These are phyloP conservation scores for Arabis hirsuta DNA, from an alignment of 345 rosid genomes.

Conservation along the genomic window DNA sequence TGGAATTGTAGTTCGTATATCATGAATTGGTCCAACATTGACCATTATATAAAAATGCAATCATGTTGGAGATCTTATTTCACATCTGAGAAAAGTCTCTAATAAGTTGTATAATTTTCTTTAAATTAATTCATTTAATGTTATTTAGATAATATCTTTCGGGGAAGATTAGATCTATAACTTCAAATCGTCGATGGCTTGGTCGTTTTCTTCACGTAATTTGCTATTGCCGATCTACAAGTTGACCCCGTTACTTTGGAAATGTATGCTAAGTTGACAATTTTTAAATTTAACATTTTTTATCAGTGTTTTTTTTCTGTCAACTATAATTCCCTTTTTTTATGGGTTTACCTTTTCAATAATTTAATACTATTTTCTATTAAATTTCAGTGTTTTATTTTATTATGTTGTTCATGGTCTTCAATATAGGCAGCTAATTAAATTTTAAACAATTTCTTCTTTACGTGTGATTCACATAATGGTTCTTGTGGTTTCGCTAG, in stretches of 20 bases:
- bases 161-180: conserved; percentile 22
- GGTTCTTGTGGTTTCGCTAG: conserved; percentile 1
- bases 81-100: conserved; percentile 13
- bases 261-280: conserved; percentile 35
- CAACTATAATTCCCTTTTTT: conserved; percentile 11
- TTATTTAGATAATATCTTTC: conserved; percentile 11
- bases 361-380: background rate
- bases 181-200: conserved; percentile 29
- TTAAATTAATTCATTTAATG: background rate
- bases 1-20: conserved; percentile 6
- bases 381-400: background rate
- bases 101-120: background rate
- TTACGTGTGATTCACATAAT: conserved; percentile 11
- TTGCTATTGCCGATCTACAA: conserved; percentile 19
- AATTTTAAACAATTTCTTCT: conserved; percentile 3
- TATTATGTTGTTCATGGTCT: conserved; percentile 18
- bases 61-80: conserved; percentile 10
- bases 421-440: conserved; percentile 6
- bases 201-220: conserved; percentile 27
- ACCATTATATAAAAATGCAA: conserved; percentile 1
- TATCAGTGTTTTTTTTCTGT: background rate
- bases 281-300: conserved; percentile 8
- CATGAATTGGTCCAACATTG: background rate
- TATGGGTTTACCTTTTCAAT: background rate
- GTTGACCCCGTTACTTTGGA: conserved; percentile 43